Base-by-base conservation (phyloP, 805 yeast species). In the Tetrapisispora taiwanensis region DNA sequence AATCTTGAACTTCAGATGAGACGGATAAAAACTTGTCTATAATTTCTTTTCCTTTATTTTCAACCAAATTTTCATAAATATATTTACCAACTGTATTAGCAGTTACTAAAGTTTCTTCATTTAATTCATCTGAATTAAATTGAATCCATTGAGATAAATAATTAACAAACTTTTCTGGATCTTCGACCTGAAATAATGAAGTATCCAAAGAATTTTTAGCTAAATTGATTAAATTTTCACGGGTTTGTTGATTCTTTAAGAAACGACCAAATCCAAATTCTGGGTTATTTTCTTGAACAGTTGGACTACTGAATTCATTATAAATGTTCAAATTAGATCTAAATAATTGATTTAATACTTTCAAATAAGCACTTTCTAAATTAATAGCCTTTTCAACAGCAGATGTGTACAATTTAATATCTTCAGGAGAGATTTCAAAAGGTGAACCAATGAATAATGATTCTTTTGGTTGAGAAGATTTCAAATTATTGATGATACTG, bases 241-340 rank as follows among this genome's bases (percentile, higher is more conserved):
- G 73, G 49, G 74, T 71, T 52, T 78, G 78, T 53, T 76, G 74
- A 32, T 67, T 66, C 42, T 73, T 75, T 52, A 88, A 64, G 59
- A 72, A 87, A 24, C 76, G 67, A 62, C 97, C 97, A 52, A 75
- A 85, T 8, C 96, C 95, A 58, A 69, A 89, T 65, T 88, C 97
- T 20, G 97, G 97, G 42, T 78, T 75, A 17, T 78, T 57, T 4
- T 76, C 75, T 42, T 69, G 66, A 36, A 71, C 67, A 18, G 60
- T 55, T 30, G 67, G 65, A 20, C 73, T 69, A 15, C 71, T 53
- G 51, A 64, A 75, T 44, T 79, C 79, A 63, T 86, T 82, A 59
- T 84, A 69, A 31, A 88, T 64, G 42, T 73, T 69, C 48, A 84
- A 67, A 44, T 75, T 70, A 7, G 70, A 60, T 12, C 53, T 41